Evolutionary conservation across 352 stramenopile genomes (phyloP), one percentile per base, ranked within the genome.

Genomic region (Phytophthora multivora): DNA sequence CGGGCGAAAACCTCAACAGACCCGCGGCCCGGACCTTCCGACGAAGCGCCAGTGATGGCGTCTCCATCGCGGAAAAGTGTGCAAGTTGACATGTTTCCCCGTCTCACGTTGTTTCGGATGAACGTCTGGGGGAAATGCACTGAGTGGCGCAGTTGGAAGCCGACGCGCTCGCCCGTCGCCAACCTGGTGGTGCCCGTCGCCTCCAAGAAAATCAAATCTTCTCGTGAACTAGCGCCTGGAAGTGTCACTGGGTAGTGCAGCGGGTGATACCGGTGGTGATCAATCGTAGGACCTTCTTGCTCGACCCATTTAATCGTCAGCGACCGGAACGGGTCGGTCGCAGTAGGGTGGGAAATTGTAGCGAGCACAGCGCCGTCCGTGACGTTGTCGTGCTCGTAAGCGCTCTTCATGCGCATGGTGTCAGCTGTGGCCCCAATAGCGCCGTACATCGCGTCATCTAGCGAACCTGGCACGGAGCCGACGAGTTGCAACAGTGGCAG

Each of bases 381-480:
- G 8, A 80, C 40, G 51, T 79, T 66, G 39, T 85, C 71, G 13
- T 69, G 60, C n/a, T 76, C 71, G 57, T 87, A 88, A 11, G 71
- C 63, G 12, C 69, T 80, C 13, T 78, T 76, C 5, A 88, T 47
- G 2, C 76, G 77, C 75, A 87, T 86, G 4, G 54, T 42, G 4
- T 84, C 69, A 9, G 72, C 59, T 9, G 75, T 80, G 0, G 65
- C 51, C 4, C 49, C 63, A 38, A 88, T 38, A 25, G 70, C 56
- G n/a, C 83, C 83, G 53, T 83, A 88, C 63, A 91, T 73, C 15
- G 70, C 75, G 39, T 91, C 83, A 18, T 90, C 71, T 0, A 91
- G 33, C 16, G 71, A 75, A 5, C 83, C 83, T 9, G 70, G 59
- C 0, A 91, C 51, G 8, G 72, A 81, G 15, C 83, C 83, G 5